A percentile compares a stretch with the other conserved stretches of the same genome.
Conservation (phyloP, 305 asterid genomes). For the Rubia tinctorum region DNA sequence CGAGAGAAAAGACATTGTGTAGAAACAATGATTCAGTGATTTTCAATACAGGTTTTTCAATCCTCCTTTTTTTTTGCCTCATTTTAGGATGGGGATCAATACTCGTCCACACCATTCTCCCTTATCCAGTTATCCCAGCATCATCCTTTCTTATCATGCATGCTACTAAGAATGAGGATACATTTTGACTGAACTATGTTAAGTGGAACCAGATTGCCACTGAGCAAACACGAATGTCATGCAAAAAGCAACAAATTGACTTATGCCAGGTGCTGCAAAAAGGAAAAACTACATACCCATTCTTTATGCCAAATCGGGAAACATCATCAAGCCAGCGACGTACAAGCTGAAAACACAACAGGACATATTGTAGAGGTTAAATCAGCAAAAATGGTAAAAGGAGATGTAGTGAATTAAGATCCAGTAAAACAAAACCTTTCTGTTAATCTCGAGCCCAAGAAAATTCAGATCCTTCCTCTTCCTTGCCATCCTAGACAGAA, state of each 20-base stretch:
- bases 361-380: conserved; percentile 17
- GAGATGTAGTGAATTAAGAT: conserved; percentile 15
- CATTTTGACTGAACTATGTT: background rate
- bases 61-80: background rate
- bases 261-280: background rate
- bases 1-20: conserved; percentile 2
- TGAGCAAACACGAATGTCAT: background rate
- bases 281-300: conserved; percentile 47
- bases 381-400: conserved; percentile 16
- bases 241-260: background rate
- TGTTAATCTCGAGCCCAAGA: conserved; percentile 82
- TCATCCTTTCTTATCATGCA: background rate
- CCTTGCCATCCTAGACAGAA: conserved; percentile 73
- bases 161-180: background rate
- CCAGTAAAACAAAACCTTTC: conserved; percentile 49
- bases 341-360: conserved; percentile 62
- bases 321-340: conserved; percentile 53
- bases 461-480: conserved; percentile 65
- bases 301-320: conserved; percentile 41
- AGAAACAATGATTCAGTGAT: conserved; percentile 8
- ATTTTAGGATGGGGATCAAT: background rate
- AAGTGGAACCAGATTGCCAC: background rate
- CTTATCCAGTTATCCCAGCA: background rate
- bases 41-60: background rate
- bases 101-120: background rate